Base-by-base conservation (phyloP, 1,139 yeast genomes). In the Yamadazyma aaseri region DNA sequence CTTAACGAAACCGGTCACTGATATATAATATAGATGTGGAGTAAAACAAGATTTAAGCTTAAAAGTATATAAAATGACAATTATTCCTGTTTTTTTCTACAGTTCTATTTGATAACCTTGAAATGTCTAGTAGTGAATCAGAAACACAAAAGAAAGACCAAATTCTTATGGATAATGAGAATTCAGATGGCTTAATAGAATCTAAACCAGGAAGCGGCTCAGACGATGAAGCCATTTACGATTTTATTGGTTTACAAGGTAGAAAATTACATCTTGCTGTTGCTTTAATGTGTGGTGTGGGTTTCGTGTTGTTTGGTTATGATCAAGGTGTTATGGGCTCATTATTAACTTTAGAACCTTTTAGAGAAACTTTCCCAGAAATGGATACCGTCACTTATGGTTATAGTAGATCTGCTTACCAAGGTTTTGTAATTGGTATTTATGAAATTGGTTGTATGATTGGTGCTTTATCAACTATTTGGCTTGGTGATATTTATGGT, bases 291-390 rank as follows among this genome's bases (percentile, higher is more conserved):
- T 61, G 64, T 23, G 60, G 62, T 17, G 51, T 60, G 20, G 67
- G 66, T 3, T 60, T 61, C 35, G 41, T 58, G 16, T 48, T 63
- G 18, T 64, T 63, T 33, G 79, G 79, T 9, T 71, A 71, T 44
- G 74, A 71, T 40, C 76, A 73, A 46, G 74, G 77, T 25, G 73
- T 73, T 20, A 65, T 71, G 67, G 74, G 76, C 25, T 56, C 67
- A 16, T 56, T 72, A 29, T 54, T 73, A 33, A 67, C 74, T 0
- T 53, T 70, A 29, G 54, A 54, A 3, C 46, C 62, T 3, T 72
- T 72, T 41, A 47, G 60, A 43, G 48, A 58, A 20, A 56, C 63
- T 11, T 66, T 73, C 49, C 71, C 73, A 0, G 48, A 53, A 21
- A 58, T 65, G 29, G 54, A 63, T 46, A 51, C 61, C 2, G 37